Evolutionary conservation across 2,329 filamentous ascomycete species (phyloP).

Genomic region (Paecilomyces sp.): DNA sequence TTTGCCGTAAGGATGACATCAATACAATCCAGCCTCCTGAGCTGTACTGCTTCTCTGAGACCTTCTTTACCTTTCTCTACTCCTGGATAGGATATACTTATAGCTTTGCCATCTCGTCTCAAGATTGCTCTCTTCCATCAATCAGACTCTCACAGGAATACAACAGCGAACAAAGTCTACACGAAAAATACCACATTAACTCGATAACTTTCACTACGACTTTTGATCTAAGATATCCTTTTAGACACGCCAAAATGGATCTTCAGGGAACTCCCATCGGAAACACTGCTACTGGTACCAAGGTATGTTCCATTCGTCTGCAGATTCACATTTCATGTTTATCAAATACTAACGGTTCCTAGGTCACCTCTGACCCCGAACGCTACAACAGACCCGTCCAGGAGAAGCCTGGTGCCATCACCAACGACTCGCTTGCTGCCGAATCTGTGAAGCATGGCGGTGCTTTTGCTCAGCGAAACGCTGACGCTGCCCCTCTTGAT

Average conservation of each 20-base stretch:
- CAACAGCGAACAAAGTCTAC: not conserved
- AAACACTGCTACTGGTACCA: slow-evolving; percentile 24
- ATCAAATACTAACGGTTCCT: not conserved
- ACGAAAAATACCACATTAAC: not conserved
- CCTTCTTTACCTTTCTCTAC: not conserved
- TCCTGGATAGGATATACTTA: slow-evolving; percentile 10
- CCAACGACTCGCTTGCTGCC: slow-evolving; percentile 66
- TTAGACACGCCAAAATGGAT: slow-evolving; percentile 24
- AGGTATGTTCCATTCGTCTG: slow-evolving; percentile 16
- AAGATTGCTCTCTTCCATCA: not conserved
- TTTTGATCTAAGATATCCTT: not conserved
- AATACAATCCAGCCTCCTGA: slow-evolving; percentile 3
- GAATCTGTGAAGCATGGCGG: slow-evolving; percentile 59
- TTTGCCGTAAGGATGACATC: slow-evolving; percentile 27
- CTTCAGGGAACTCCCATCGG: slow-evolving; percentile 32
- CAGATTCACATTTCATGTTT: not conserved
- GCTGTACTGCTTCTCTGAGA: not conserved
- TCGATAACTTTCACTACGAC: not conserved
- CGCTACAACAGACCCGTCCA: slow-evolving; percentile 44
- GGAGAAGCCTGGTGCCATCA: slow-evolving; percentile 59
- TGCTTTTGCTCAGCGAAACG: slow-evolving; percentile 52
- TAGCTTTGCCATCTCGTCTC: slow-evolving; percentile 11
- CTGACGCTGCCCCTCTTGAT: slow-evolving; percentile 42
- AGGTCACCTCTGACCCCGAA: slow-evolving; percentile 42
- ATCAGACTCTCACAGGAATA: not conserved